These are phyloP conservation scores for Phyllosticta capitalensis DNA, from an alignment of 2,329 filamentous ascomycete genomes.

Conservation along the genomic window DNA sequence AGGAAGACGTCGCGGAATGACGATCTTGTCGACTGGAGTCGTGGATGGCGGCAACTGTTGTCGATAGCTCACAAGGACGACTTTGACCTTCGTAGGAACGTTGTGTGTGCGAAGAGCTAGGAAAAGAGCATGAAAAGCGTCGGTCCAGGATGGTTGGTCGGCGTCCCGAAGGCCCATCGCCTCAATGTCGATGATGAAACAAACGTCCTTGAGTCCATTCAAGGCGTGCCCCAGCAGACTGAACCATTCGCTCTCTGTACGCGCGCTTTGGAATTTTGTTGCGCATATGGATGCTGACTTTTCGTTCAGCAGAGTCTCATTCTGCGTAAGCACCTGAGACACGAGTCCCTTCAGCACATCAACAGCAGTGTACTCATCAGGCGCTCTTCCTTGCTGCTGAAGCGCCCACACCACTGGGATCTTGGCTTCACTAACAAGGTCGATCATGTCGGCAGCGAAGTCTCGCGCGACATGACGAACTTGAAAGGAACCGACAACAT, in stretches of 20 bases:
- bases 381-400: background rate
- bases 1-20: background rate
- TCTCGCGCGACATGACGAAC: background rate
- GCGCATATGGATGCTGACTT: background rate
- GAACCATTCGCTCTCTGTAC: conserved; percentile 1
- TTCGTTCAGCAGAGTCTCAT: conserved; percentile 6
- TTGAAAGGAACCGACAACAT: background rate
- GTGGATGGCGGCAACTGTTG: background rate
- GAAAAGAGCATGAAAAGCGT: background rate
- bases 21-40: conserved; percentile 17
- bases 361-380: background rate
- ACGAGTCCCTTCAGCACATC: conserved; percentile 2
- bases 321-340: conserved; percentile 5
- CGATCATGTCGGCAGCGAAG: background rate
- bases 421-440: background rate
- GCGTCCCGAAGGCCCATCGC: background rate
- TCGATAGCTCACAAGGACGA: background rate
- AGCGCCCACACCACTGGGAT: conserved; percentile 4
- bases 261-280: conserved; percentile 4
- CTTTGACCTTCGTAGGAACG: background rate
- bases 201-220: background rate
- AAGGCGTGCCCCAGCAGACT: conserved; percentile 1
- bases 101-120: background rate
- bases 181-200: conserved; percentile 4
- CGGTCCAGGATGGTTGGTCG: background rate